These are phyloP conservation scores for Neltuma alba DNA, from an alignment of 306 rosid genomes.

Conservation along the genomic window DNA sequence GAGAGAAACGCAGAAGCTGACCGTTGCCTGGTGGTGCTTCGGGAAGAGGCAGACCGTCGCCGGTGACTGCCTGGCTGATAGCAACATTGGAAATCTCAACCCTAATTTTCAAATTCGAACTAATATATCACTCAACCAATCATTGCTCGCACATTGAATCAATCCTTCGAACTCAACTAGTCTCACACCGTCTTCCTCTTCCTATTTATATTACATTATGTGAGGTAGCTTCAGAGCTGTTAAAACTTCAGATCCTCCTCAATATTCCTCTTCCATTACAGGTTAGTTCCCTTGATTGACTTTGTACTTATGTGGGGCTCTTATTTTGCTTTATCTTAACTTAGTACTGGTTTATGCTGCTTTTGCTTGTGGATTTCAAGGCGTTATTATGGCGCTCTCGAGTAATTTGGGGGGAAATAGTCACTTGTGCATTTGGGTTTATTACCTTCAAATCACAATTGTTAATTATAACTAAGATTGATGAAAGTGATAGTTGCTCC, in stretches of 20 bases:
- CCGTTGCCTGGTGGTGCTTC: conserved; percentile 42
- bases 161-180: neutral
- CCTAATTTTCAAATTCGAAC: conserved; percentile 41
- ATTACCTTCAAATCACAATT: conserved; percentile 16
- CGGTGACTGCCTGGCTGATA: conserved; percentile 14
- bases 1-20: conserved; percentile 27
- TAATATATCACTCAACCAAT: conserved; percentile 22
- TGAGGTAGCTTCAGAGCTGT: conserved; percentile 28
- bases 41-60: conserved; percentile 23
- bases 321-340: conserved; percentile 21
- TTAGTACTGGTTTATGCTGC: conserved; percentile 24
- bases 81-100: conserved; percentile 48
- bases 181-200: conserved; percentile 22
- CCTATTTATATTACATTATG: conserved; percentile 18
- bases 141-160: conserved; percentile 28
- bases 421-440: conserved; percentile 30
- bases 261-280: conserved; percentile 32
- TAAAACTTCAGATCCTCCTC: conserved; percentile 51
- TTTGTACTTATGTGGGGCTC: conserved; percentile 27
- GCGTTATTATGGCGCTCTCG: conserved; percentile 34
- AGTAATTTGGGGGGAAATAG: conserved; percentile 27
- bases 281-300: conserved; percentile 42
- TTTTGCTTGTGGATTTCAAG: conserved; percentile 37
- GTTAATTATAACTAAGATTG: neutral
- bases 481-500: conserved; percentile 25